Evolutionary conservation across 2,329 filamentous ascomycete genomes (phyloP).

Genomic region (Botrytis cinerea): DNA sequence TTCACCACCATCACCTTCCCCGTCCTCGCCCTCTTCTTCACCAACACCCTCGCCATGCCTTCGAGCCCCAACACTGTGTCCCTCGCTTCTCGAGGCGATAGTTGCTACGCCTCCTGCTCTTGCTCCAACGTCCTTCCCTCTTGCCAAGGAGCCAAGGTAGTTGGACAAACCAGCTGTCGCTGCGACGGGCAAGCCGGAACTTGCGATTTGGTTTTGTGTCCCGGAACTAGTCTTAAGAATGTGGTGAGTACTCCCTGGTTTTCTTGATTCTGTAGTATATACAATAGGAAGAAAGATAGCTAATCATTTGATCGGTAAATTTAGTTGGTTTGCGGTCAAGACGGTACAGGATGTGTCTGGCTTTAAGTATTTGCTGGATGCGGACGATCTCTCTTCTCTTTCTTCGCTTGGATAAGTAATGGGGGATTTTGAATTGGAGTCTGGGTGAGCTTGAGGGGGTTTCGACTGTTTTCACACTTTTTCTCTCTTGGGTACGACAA

Average conservation of each 20-base stretch:
- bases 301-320: neutral
- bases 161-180: constrained; percentile 1
- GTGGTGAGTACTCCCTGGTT: neutral
- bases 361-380: neutral
- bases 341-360: neutral
- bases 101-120: neutral
- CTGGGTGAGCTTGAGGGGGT: neutral
- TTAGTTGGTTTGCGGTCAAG: neutral
- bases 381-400: neutral
- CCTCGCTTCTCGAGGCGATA: neutral
- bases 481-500: neutral
- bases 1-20: neutral
- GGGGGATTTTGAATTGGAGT: neutral
- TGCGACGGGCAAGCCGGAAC: neutral
- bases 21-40: neutral
- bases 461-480: neutral
- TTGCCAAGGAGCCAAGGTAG: neutral
- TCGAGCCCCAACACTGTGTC: neutral
- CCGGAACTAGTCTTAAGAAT: neutral
- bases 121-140: neutral
- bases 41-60: neutral
- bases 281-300: neutral
- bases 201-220: neutral
- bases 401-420: neutral
- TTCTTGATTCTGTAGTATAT: neutral